phyloP scores from a whole-genome alignment of 768 basidiomycete species.

The Punctularia strigosozonata region DNA sequence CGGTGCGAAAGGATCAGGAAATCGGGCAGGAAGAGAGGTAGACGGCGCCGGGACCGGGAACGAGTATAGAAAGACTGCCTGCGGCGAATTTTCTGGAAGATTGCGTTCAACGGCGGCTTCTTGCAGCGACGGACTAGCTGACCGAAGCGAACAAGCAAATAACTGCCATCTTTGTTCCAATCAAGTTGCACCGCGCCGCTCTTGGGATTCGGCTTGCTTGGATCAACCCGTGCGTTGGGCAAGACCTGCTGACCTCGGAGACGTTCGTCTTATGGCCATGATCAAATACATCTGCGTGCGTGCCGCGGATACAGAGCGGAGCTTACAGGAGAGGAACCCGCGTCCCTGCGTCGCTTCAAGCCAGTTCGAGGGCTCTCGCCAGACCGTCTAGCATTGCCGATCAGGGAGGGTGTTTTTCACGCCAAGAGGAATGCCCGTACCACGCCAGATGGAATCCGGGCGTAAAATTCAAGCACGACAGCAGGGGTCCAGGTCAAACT shows the following conservation, averaged over 20 bases:
- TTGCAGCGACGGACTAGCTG: constrained; percentile 6
- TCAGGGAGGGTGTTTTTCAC: constrained; percentile 1
- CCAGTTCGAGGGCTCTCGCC: constrained; percentile 85
- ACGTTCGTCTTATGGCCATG: constrained; percentile 44
- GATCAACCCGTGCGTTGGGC: constrained; percentile 37
- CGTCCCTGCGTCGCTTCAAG: constrained; percentile 71
- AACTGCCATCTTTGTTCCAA: constrained; percentile 69
- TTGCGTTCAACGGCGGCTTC: constrained; percentile 5
- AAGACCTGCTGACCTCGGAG: constrained; percentile 45
- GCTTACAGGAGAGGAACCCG: constrained; percentile 76
- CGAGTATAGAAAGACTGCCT: constrained; percentile 53
- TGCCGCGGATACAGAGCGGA: neutral
- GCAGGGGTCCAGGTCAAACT: constrained; percentile 64
- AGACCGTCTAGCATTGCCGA: constrained; percentile 43
- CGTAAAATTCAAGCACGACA: constrained; percentile 47
- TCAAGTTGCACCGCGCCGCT: constrained; percentile 62
- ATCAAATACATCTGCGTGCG: neutral
- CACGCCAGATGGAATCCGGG: constrained; percentile 40
- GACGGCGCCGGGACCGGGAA: constrained; percentile 58
- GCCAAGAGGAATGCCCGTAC: constrained; percentile 27
- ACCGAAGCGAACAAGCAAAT: constrained; percentile 71
- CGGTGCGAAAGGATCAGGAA: constrained; percentile 28
- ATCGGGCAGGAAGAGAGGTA: too few species aligned
- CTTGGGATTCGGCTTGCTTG: constrained; percentile 51
- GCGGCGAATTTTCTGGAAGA: constrained; percentile 48